These are phyloP conservation scores for Tephrocybe sp. DNA, from an alignment of 768 basidiomycete species.

Conservation along the genomic window DNA sequence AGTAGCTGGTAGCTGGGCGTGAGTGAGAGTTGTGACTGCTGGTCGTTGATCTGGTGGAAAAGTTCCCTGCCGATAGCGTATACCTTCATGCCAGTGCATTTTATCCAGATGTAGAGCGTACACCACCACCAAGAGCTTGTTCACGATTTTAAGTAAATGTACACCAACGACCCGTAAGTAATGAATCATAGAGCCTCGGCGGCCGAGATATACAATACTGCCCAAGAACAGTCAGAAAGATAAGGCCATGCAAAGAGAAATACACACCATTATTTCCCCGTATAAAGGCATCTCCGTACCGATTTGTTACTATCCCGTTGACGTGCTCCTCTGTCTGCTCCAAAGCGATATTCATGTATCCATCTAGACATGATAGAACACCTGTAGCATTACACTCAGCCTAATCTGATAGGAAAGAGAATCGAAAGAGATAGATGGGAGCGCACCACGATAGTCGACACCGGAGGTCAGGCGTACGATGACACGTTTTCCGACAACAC, in stretches of 20 bases:
- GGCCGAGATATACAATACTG: slow-evolving; percentile 81
- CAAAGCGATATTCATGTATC: slow-evolving; percentile 98
- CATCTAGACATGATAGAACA: slow-evolving; percentile 91
- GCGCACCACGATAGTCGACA: slow-evolving; percentile 88
- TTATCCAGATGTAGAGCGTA: no score
- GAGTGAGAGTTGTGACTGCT: no score
- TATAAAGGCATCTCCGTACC: slow-evolving; percentile 95
- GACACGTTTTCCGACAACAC: slow-evolving; percentile 94
- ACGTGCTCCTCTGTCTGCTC: slow-evolving; percentile 98
- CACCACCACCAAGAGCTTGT: no score
- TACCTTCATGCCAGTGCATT: no score
- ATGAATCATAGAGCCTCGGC: slow-evolving; percentile 54
- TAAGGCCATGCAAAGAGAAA: background rate
- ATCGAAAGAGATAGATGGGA: background rate
- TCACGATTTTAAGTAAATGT: no score
- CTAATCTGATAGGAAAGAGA: no score
- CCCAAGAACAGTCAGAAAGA: slow-evolving; percentile 3
- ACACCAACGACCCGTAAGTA: no score
- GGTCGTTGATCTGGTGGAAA: no score
- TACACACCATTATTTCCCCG: slow-evolving; percentile 84
- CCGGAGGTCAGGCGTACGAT: slow-evolving; percentile 91
- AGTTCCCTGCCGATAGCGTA: no score
- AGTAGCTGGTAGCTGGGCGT: no score
- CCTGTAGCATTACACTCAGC: slow-evolving; percentile 44
- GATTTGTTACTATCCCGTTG: slow-evolving; percentile 82